phyloP scores from a whole-genome alignment of 108 stramenopile genomes.

The Stephanodiscus triporus region DNA sequence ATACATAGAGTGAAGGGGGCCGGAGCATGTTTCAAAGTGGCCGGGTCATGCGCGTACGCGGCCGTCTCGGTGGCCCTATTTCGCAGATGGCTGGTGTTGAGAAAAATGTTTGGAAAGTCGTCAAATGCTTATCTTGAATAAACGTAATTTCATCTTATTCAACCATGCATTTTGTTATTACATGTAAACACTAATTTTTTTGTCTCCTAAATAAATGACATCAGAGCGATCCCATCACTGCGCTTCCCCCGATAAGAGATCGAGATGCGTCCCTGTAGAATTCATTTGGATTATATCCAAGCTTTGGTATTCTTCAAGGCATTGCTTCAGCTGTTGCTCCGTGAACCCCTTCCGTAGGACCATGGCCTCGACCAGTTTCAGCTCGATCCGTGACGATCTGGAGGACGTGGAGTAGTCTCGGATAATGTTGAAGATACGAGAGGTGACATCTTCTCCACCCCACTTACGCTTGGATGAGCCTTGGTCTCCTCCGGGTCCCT shows the following conservation, averaged over 20 bases:
- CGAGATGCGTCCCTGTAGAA: conserved; percentile 65
- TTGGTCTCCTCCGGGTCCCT: conserved; percentile 27
- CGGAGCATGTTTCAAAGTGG: conserved; percentile 62
- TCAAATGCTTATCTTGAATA: no score
- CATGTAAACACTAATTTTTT: no score
- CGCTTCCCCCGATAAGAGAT: conserved; percentile 42
- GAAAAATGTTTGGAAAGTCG: conserved; percentile 33
- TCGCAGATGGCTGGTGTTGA: conserved; percentile 63
- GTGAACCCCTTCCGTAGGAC: conserved; percentile 91
- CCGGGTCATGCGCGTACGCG: conserved; percentile 49
- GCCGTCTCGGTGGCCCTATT: conserved; percentile 54
- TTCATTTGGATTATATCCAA: conserved; percentile 80
- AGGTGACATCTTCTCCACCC: conserved; percentile 74
- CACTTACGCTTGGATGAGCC: conserved; percentile 37
- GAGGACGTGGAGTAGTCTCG: conserved; percentile 70
- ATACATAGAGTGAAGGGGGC: conserved; percentile 61
- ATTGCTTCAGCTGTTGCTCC: conserved; percentile 75
- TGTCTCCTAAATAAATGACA: not conserved
- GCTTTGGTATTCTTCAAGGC: conserved; percentile 87
- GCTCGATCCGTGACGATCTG: conserved; percentile 52
- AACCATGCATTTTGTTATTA: no score
- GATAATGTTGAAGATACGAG: conserved; percentile 78
- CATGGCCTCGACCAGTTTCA: conserved; percentile 79
- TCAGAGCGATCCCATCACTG: not conserved
- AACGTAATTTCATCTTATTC: no score